Base-by-base conservation (phyloP, 1,139 yeast species). In the Yamadazyma triangularis region DNA sequence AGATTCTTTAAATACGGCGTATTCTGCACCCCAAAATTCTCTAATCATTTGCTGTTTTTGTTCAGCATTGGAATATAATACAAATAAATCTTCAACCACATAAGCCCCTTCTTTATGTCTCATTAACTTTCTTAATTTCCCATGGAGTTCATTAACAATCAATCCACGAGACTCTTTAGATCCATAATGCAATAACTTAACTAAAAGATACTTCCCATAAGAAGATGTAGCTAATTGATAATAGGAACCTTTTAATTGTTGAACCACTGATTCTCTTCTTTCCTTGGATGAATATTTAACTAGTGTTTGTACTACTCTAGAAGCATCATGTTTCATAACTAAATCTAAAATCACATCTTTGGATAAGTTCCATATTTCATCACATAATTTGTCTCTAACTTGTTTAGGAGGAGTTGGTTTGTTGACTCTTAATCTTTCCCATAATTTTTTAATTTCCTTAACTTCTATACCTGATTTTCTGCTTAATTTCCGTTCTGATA, bases 31-130 rank as follows among this genome's bases (percentile, higher is more conserved):
- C 86, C 95, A 91, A 54, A 91, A 91, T 58, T 91, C 97, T 56
- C 94, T 78, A 42, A 91, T 77, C 81, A 91, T 88, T 60, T 87
- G 96, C 33, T 77, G 76, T 58, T 77, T 85, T 60, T 91, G 97
- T 40, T 80, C 86, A 26, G 82, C 73, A 18, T 88, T 78, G 4
- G 96, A 77, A 57, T 89, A 91, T 42, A 88, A 77, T 18, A 88
- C 86, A 55, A 71, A 91, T 48, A 88, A 72, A 67, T 91, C 98
- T 62, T 91, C 97, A 42, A 89, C 89, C 24, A 91, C 97, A 51
- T 91, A 88, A n/a, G 97, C 97, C 61, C 97, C 98, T 69, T 91
- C 97, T 62, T 83, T 82, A 60, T 91, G 97, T 69, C 94, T 80
- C 93, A 91, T 88, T 42, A 91, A 70, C 58, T 87, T 89, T 56